phyloP scores from a whole-genome alignment of 1,284 basidiomycete genomes.

The Ceratobasidium sp. region DNA sequence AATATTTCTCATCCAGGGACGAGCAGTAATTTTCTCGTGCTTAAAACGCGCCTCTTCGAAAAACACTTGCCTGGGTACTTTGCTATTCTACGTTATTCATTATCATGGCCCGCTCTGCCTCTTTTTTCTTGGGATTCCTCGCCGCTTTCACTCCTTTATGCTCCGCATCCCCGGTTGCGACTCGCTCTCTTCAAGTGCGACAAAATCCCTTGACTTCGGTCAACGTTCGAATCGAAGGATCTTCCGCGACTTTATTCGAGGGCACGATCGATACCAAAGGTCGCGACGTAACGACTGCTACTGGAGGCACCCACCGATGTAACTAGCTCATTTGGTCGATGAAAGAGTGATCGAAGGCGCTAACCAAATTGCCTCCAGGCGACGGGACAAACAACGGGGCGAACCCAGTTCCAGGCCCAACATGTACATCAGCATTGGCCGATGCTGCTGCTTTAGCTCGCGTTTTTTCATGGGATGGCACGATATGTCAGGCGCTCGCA shows the following conservation, averaged over 20 bases:
- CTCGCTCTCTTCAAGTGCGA: not conserved
- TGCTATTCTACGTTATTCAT: no score
- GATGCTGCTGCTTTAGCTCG: not conserved
- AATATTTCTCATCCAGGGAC: no score
- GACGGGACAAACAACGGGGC: conserved; percentile 9
- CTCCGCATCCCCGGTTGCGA: not conserved
- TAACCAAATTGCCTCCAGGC: conserved; percentile 8
- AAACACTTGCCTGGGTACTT: no score
- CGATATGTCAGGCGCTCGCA: not conserved
- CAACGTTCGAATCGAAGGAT: not conserved
- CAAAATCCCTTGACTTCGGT: not conserved
- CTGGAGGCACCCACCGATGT: conserved; percentile 20
- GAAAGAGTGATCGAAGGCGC: not conserved
- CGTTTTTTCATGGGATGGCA: conserved; percentile 4
- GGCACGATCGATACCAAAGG: not conserved
- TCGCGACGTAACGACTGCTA: conserved; percentile 7
- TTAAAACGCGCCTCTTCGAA: no score
- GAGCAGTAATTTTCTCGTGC: no score
- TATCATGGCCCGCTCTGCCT: not conserved
- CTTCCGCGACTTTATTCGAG: not conserved
- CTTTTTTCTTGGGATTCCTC: not conserved
- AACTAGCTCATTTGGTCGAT: not conserved
- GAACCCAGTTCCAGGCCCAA: conserved; percentile 23
- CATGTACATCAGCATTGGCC: conserved; percentile 14
- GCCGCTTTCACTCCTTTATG: conserved; percentile 7